These are phyloP conservation scores for Carallia pectinifolia DNA, from an alignment of 345 rosid species.

Conservation along the genomic window DNA sequence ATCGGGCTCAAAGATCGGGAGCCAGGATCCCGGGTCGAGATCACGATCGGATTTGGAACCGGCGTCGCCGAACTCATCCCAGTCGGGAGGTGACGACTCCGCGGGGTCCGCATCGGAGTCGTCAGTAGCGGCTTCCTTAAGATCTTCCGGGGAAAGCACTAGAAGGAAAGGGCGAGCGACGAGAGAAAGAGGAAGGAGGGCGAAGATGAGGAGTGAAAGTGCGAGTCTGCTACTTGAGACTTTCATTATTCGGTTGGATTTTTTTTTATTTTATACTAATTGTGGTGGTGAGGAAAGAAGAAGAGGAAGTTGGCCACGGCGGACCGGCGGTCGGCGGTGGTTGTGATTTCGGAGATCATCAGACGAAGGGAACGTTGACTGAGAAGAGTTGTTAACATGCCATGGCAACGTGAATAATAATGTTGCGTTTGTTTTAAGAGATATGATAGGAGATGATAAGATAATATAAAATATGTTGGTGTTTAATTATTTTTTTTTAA, in stretches of 20 bases:
- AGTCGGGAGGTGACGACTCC: constrained; percentile 40
- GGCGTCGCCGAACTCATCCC: constrained; percentile 78
- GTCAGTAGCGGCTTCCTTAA: constrained; percentile 47
- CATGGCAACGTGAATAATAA: no score
- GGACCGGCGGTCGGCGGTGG: no score
- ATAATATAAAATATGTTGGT: no score
- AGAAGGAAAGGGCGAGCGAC: constrained; percentile 66
- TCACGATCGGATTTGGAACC: constrained; percentile 66
- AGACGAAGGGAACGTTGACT: no score
- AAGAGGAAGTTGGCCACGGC: no score
- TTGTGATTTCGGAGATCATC: no score
- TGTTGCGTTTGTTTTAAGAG: no score
- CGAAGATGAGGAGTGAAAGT: constrained; percentile 36
- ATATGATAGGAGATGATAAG: no score
- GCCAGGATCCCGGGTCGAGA: constrained; percentile 96
- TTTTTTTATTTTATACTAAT: no score
- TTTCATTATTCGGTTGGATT: not conserved
- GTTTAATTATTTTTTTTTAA: no score
- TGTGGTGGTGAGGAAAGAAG: no score
- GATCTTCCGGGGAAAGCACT: constrained; percentile 79
- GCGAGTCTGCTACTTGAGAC: not conserved
- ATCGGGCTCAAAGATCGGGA: constrained; percentile 77
- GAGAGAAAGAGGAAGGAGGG: constrained; percentile 31
- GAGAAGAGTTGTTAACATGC: no score
- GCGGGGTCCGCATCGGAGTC: constrained; percentile 35